Conservation (phyloP, 495 filamentous ascomycete species). For the Talaromyces ruber region DNA sequence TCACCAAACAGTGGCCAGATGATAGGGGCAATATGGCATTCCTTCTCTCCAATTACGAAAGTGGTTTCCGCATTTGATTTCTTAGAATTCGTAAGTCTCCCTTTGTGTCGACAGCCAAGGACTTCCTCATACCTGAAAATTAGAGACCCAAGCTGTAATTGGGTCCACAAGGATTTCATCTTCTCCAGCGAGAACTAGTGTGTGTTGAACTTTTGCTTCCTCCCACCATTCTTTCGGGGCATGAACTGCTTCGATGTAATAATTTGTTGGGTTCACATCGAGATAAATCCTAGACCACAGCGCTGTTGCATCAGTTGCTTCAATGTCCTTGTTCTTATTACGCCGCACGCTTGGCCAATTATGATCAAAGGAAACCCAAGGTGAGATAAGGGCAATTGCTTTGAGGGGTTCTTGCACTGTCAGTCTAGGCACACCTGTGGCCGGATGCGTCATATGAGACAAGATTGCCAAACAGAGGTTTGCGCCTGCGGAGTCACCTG, state of each 20-base stretch:
- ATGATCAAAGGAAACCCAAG: constrained; percentile 10
- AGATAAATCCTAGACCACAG: constrained; percentile 8
- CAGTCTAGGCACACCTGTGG: constrained; percentile 23
- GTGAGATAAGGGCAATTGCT: constrained; percentile 7
- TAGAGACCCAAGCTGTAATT: constrained; percentile 3
- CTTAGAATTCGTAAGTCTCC: constrained; percentile 4
- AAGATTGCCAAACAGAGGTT: constrained; percentile 39
- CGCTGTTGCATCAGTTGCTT: constrained; percentile 2
- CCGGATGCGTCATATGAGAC: constrained; percentile 44
- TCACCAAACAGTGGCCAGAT: constrained; percentile 29
- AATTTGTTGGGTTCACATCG: constrained; percentile 4
- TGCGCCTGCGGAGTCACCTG: constrained; percentile 47
- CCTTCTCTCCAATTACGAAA: constrained; percentile 26
- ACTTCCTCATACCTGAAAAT: constrained; percentile 5
- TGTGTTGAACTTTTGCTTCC: constrained; percentile 3
- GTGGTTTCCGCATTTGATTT: constrained; percentile 15
- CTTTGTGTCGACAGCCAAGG: constrained; percentile 1
- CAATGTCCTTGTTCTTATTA: constrained; percentile 23
- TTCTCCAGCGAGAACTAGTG: constrained; percentile 7
- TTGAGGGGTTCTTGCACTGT: background rate
- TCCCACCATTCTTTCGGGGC: constrained; percentile 9
- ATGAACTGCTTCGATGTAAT: constrained; percentile 9
- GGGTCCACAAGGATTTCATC: constrained; percentile 9
- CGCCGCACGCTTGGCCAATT: constrained; percentile 21
- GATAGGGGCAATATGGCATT: constrained; percentile 36